phyloP scores from a whole-genome alignment of 345 rosid species.

The Anastatica hierochuntica region DNA sequence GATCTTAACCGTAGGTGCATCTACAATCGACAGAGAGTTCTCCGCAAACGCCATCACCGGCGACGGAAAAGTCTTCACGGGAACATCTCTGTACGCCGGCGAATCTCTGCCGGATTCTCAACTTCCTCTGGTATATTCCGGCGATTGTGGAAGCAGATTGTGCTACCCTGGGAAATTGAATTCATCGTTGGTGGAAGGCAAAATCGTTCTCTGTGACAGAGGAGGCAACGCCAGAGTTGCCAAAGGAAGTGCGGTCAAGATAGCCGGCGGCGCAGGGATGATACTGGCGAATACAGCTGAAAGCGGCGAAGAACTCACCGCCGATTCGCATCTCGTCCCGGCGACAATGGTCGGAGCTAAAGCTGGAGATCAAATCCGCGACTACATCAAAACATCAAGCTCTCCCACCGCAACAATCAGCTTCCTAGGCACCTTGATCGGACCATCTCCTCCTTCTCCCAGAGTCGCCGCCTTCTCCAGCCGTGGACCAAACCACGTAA shows the following conservation, averaged over 20 bases:
- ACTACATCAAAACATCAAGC: slow-evolving; percentile 29
- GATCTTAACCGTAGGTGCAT: slow-evolving; percentile 85
- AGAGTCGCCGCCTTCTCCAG: slow-evolving; percentile 66
- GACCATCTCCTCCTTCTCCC: slow-evolving; percentile 52
- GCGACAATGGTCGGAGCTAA: slow-evolving; percentile 53
- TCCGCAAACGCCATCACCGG: slow-evolving; percentile 71
- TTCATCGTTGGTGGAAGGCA: slow-evolving; percentile 38
- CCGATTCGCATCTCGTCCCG: slow-evolving; percentile 62
- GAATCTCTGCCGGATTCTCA: slow-evolving; percentile 30
- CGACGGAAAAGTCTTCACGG: slow-evolving; percentile 39
- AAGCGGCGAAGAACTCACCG: slow-evolving; percentile 62
- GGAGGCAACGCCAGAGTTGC: slow-evolving; percentile 60
- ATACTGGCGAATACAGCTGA: slow-evolving; percentile 48
- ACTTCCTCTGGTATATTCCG: slow-evolving; percentile 50
- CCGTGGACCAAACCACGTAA: slow-evolving; percentile 58
- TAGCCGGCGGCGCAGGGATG: slow-evolving; percentile 65
- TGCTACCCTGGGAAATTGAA: slow-evolving; percentile 36
- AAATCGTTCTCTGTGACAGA: slow-evolving; percentile 54
- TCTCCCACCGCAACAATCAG: slow-evolving; percentile 48
- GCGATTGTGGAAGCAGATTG: slow-evolving; percentile 49
- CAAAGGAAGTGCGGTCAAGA: slow-evolving; percentile 59
- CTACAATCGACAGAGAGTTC: slow-evolving; percentile 77
- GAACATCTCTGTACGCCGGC: slow-evolving; percentile 70
- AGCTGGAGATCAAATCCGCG: slow-evolving; percentile 37
- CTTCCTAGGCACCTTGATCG: slow-evolving; percentile 41